phyloP scores from a whole-genome alignment of 31 red algal genomes.

The Endocladia muricata region DNA sequence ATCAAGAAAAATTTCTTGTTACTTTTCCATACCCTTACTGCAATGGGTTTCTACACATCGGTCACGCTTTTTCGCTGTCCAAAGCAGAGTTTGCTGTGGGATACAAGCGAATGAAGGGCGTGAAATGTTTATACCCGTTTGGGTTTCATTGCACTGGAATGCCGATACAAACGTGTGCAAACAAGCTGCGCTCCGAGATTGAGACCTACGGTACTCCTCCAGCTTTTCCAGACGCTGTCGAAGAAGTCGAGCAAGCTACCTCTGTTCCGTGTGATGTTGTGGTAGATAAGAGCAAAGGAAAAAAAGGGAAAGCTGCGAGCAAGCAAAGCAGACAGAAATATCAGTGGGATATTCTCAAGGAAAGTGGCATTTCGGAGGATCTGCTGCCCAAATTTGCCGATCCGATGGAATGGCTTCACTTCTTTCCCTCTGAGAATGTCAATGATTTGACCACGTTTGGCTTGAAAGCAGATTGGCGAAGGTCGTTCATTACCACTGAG shows the following conservation, averaged over 20 bases:
- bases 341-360: constrained; percentile 92
- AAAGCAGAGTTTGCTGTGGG: constrained; percentile 93
- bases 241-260: background rate
- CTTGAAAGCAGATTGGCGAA: constrained; percentile 90
- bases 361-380: constrained; percentile 70
- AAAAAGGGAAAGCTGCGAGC: constrained; percentile 78
- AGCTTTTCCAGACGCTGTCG: constrained; percentile 53
- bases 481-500: constrained; percentile 97
- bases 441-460: constrained; percentile 77
- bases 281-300: constrained; percentile 40
- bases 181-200: constrained; percentile 82
- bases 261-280: background rate
- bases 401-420: constrained; percentile 85
- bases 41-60: constrained; percentile 97
- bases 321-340: constrained; percentile 68
- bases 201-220: constrained; percentile 84
- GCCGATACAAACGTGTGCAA: constrained; percentile 96
- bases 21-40: constrained; percentile 99
- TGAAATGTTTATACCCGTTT: constrained; percentile 90
- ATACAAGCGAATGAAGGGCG: constrained; percentile 75
- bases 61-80: constrained; percentile 95
- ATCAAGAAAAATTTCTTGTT: constrained; percentile 73
- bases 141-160: constrained; percentile 99
- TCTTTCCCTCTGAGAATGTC: constrained; percentile 80
- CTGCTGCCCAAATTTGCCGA: constrained; percentile 85